Evolutionary conservation across 441 rosid genomes (phyloP).

Genomic region (Rhodomyrtus psidioides): DNA sequence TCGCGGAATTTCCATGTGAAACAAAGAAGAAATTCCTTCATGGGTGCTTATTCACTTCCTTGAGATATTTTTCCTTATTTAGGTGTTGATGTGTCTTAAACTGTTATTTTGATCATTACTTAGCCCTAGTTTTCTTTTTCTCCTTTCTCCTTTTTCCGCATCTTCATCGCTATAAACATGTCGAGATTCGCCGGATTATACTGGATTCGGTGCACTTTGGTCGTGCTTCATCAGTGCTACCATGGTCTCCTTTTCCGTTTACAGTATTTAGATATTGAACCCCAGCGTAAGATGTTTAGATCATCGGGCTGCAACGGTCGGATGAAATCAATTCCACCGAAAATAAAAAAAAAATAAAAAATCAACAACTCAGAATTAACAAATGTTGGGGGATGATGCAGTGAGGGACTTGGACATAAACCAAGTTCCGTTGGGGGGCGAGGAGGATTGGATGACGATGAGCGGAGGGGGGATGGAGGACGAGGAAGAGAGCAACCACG

Average conservation of each 20-base stretch:
- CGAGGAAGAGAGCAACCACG: constrained; percentile 47
- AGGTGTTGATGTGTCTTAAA: background rate
- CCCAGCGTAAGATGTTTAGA: background rate
- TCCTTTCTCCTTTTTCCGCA: background rate
- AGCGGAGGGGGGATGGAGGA: constrained; percentile 28
- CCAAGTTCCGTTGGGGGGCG: constrained; percentile 37
- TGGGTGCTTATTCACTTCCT: background rate
- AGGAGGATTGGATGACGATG: constrained; percentile 24
- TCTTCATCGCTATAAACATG: background rate
- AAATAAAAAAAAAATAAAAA: background rate
- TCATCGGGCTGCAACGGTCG: background rate
- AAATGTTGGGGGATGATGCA: constrained; percentile 6
- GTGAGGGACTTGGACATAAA: constrained; percentile 65
- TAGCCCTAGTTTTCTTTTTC: background rate
- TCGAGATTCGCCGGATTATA: background rate
- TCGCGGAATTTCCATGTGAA: background rate
- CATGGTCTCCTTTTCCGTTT: background rate
- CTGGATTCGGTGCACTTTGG: background rate
- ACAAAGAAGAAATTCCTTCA: background rate
- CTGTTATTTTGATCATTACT: background rate
- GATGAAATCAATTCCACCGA: background rate
- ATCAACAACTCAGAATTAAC: constrained; percentile 7
- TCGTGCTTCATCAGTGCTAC: background rate
- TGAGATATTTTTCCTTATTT: background rate
- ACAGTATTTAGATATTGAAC: background rate